Conservation (phyloP, 371 early-diverging fungal genomes). For the Fennellomyces sp. region DNA sequence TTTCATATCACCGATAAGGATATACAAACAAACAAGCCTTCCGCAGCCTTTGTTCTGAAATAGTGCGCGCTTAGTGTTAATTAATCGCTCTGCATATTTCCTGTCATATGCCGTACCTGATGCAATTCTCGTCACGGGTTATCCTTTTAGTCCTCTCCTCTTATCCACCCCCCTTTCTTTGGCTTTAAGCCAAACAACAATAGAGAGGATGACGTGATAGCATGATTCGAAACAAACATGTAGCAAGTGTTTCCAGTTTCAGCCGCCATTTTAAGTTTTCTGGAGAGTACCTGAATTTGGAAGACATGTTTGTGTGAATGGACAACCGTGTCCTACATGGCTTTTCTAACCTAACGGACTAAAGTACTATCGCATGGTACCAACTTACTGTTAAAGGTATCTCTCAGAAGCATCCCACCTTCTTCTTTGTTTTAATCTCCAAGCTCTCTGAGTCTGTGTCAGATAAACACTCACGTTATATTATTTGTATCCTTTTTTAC, state of each 20-base stretch:
- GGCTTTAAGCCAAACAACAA: not conserved
- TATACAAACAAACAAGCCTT: not conserved
- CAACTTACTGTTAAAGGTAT: too few relatives aligned
- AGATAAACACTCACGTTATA: too few relatives aligned
- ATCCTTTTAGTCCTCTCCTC: not conserved
- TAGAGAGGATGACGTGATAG: not conserved
- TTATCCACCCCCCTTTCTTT: not conserved
- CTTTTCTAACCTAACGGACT: not conserved
- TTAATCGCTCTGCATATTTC: not conserved
- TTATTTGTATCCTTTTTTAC: too few relatives aligned
- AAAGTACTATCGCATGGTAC: too few relatives aligned
- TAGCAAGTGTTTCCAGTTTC: not conserved
- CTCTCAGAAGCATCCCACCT: too few relatives aligned
- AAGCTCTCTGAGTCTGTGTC: too few relatives aligned
- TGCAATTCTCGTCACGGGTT: not conserved
- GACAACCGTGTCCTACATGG: too few relatives aligned
- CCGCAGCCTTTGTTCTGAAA: not conserved
- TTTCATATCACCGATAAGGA: not conserved
- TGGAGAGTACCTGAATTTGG: not conserved
- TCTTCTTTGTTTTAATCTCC: too few relatives aligned
- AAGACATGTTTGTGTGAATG: not conserved
- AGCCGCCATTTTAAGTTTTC: slow-evolving; percentile 2
- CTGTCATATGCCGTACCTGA: not conserved
- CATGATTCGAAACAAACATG: not conserved
- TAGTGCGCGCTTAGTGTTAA: not conserved